A percentile compares a stretch with the other conserved stretches of the same genome.
phyloP scores from a whole-genome alignment of 1,284 basidiomycete genomes.

The Mycena sp. region DNA sequence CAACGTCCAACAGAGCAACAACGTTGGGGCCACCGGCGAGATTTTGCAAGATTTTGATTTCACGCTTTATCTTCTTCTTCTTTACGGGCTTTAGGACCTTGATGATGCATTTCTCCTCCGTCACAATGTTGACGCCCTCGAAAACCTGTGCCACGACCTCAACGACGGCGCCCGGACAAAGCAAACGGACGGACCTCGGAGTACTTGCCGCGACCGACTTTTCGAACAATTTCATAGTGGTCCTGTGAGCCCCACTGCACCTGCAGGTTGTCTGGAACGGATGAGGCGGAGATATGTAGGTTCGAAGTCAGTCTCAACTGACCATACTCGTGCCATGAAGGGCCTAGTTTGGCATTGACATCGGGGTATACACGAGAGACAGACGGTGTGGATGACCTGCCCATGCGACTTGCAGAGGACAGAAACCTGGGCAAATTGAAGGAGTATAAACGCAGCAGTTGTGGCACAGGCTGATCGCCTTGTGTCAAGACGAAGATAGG shows the following conservation, averaged over 20 bases:
- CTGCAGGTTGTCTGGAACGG: constrained; percentile 80
- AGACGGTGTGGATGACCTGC: constrained; percentile 69
- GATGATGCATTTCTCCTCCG: constrained; percentile 96
- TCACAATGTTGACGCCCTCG: constrained; percentile 94
- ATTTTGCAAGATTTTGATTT: constrained; percentile 99
- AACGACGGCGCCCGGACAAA: constrained; percentile 16
- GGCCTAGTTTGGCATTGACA: constrained; percentile 71
- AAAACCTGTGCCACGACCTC: constrained; percentile 76
- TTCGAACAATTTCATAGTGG: constrained; percentile 98
- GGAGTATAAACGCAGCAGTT: constrained; percentile 8
- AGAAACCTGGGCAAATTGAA: constrained; percentile 6
- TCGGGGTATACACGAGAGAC: constrained; percentile 81
- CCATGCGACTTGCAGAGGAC: constrained; percentile 43
- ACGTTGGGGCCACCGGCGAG: constrained; percentile 90
- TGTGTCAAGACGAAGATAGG: too few species aligned
- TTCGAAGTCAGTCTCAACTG: constrained; percentile 36
- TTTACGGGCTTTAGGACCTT: constrained; percentile 98
- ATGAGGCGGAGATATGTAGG: constrained; percentile 22
- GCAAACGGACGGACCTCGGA: constrained; percentile 75
- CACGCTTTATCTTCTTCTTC: constrained; percentile 99
- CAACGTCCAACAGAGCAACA: constrained; percentile 92
- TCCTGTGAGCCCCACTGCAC: constrained; percentile 97
- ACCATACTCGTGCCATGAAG: constrained; percentile 88
- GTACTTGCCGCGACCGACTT: constrained; percentile 97
- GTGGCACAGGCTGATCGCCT: not conserved